These are phyloP conservation scores for Saccharata proteae DNA, from an alignment of 2,329 filamentous ascomycete species.

Conservation along the genomic window DNA sequence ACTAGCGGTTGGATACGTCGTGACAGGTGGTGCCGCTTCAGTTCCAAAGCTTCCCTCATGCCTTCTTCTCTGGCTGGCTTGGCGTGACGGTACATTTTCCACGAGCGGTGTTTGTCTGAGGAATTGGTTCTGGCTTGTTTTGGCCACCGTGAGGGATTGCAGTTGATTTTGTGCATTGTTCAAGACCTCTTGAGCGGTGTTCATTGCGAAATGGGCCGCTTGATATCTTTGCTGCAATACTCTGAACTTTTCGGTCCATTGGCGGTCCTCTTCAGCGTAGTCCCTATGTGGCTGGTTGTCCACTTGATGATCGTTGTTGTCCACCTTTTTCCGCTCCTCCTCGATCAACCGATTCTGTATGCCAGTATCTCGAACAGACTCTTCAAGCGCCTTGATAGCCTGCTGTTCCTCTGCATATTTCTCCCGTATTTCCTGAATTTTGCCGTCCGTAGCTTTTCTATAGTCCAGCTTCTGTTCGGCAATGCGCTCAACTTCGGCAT, in stretches of 20 bases:
- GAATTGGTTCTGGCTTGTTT: constrained; percentile 24
- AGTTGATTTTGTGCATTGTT: constrained; percentile 30
- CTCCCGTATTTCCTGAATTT: constrained; percentile 29
- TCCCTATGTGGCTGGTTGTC: constrained; percentile 28
- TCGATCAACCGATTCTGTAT: constrained; percentile 62
- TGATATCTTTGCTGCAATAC: constrained; percentile 41
- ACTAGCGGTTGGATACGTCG: no score
- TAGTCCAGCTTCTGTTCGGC: constrained; percentile 26
- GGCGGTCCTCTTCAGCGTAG: constrained; percentile 35
- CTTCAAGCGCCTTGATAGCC: constrained; percentile 51
- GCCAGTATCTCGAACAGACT: constrained; percentile 61
- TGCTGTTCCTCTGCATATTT: constrained; percentile 30
- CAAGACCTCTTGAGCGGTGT: constrained; percentile 24
- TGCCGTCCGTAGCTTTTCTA: constrained; percentile 22
- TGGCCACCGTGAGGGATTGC: constrained; percentile 25
- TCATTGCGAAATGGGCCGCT: constrained; percentile 22
- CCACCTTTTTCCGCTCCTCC: constrained; percentile 48
- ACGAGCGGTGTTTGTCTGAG: constrained; percentile 17
- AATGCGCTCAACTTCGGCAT: constrained; percentile 39
- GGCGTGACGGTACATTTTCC: constrained; percentile 18
- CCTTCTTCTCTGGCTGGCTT: constrained; percentile 29
- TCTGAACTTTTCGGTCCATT: constrained; percentile 44
- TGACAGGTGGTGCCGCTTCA: constrained; percentile 15
- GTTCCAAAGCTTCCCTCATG: constrained; percentile 14
- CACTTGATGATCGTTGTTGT: constrained; percentile 29